Evolutionary conservation across 495 filamentous ascomycete genomes (phyloP).

Genomic region (Penicillium nucicola): DNA sequence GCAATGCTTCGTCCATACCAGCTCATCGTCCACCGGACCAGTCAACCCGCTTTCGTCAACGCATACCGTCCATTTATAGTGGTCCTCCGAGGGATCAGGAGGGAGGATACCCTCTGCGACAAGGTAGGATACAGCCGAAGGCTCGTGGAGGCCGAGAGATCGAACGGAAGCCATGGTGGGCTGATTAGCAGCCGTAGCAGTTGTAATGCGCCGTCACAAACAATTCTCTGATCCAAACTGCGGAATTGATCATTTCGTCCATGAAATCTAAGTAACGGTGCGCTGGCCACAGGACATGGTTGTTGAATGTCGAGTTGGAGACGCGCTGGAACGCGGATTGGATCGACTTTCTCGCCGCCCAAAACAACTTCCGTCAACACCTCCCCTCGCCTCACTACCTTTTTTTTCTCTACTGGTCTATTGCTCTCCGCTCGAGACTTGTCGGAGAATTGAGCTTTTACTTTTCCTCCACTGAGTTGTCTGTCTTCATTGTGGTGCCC

Average conservation of each 20-base stretch:
- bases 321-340: slow-evolving; percentile 31
- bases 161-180: slow-evolving; percentile 77
- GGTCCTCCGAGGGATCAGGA: slow-evolving; percentile 58
- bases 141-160: slow-evolving; percentile 85
- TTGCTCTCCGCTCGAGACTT: neutral
- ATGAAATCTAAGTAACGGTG: neutral
- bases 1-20: slow-evolving; percentile 76
- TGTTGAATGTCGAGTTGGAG: slow-evolving; percentile 15
- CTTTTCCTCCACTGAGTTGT: neutral
- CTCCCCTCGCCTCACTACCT: slow-evolving; percentile 5
- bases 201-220: slow-evolving; percentile 19
- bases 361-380: slow-evolving; percentile 27
- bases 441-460: neutral
- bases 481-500: slow-evolving; percentile 12
- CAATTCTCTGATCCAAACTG: slow-evolving; percentile 12
- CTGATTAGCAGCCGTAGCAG: slow-evolving; percentile 23
- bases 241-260: slow-evolving; percentile 10
- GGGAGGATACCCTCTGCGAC: slow-evolving; percentile 77
- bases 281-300: slow-evolving; percentile 8
- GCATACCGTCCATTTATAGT: slow-evolving; percentile 68
- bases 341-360: slow-evolving; percentile 17
- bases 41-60: slow-evolving; percentile 41
- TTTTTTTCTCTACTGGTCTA: neutral
- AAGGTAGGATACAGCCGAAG: slow-evolving; percentile 76
- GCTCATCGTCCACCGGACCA: slow-evolving; percentile 66